Base-by-base conservation (phyloP, 2,329 filamentous ascomycete genomes). In the Phialemoniopsis sp. region DNA sequence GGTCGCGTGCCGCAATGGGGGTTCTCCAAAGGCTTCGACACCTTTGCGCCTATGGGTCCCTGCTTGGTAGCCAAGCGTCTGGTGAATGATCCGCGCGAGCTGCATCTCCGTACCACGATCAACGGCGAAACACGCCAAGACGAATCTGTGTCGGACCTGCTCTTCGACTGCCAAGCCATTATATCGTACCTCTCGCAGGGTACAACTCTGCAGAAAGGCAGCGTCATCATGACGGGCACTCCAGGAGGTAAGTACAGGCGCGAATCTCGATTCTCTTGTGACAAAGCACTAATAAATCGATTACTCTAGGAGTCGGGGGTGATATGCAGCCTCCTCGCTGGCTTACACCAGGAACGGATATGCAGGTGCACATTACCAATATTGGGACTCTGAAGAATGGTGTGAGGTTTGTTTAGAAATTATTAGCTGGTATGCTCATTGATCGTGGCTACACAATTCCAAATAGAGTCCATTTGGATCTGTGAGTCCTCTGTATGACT, bases 11-110 rank as follows among this genome's bases (percentile, higher is more conserved):
- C 73, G 0, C 76, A 79, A 48, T 78, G 71, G 69, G 66, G 67
- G 0, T 79, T 76, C 46, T 67, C 63, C 9, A 78, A 79, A 45
- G 69, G 72, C 0, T 78, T 79, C 37, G 73, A 80, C 43, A 73
- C 65, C 0, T 78, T 63, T 44, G 69, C 70, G 1, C 76, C 75
- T 0, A 38, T 79, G 0, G 76, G 74, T 0, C 75, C 74, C 0
- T 59, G 59, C 30, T 53, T 80, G 1, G 69, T 78, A 0, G 56
- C 57, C 2, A 55, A 59, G 0, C 52, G 53, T 1, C 39, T 75
- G 1, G 51, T 78, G 1, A 49, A 55, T 0, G 67, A 74, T 37
- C 70, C 70, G 1, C 53, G 50, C 3, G 47, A 52, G 15, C 53
- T 78, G 34, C 51, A 56, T 0, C 47, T 78, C 8, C 59, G 51